Conservation (phyloP, 495 filamentous ascomycete species). For the Aspergillus affinis region DNA sequence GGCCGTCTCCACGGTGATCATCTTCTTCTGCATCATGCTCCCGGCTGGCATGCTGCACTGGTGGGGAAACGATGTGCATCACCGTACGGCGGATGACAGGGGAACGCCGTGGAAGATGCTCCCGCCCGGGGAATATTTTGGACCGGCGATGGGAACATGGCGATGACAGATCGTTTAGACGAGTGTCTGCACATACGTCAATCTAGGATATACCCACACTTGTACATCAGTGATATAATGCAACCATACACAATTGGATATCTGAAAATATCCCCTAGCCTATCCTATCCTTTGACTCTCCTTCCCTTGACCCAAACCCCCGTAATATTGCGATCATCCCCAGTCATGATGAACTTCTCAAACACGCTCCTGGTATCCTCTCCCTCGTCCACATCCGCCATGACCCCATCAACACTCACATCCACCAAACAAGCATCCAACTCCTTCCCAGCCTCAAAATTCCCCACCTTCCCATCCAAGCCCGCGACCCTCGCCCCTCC, state of each 20-base stretch:
- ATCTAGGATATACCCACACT: too few species aligned
- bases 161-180: constrained; percentile 6
- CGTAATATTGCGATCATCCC: constrained; percentile 62
- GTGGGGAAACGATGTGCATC: constrained; percentile 64
- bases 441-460: constrained; percentile 59
- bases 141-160: constrained; percentile 54
- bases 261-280: not conserved
- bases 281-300: constrained; percentile 50
- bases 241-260: too few species aligned
- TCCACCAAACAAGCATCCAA: constrained; percentile 64
- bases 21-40: constrained; percentile 71
- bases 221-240: not conserved
- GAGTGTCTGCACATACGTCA: not conserved
- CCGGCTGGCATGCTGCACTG: constrained; percentile 58
- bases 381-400: constrained; percentile 53
- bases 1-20: constrained; percentile 59
- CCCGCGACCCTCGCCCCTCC: constrained; percentile 62
- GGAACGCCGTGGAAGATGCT: constrained; percentile 43
- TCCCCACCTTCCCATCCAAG: constrained; percentile 54
- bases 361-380: constrained; percentile 50
- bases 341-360: constrained; percentile 66
- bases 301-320: constrained; percentile 58
- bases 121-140: constrained; percentile 56
- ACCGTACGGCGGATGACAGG: constrained; percentile 45
- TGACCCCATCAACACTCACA: constrained; percentile 39